Percentiles rank a stretch among this genome's conserved stretches.
Evolutionary conservation across 1,284 basidiomycete species (phyloP).

Genomic region (Ganoderma sinense): DNA sequence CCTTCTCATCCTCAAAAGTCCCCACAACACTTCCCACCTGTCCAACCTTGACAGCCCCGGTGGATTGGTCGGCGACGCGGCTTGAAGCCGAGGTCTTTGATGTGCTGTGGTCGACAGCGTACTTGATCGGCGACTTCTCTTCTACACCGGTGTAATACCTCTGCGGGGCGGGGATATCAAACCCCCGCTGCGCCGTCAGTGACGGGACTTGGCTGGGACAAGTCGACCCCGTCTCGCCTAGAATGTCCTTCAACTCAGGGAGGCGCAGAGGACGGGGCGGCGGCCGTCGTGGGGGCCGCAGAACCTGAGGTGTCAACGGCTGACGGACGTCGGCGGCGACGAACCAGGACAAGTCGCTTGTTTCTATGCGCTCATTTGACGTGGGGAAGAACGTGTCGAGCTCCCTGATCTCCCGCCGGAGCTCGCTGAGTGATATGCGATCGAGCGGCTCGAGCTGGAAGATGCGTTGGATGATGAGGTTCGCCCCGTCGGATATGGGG

Average conservation of each 20-base stretch:
- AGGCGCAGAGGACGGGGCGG: background rate
- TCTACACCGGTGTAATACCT: background rate
- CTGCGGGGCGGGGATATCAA: background rate
- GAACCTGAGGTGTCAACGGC: background rate
- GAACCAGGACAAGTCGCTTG: conserved; percentile 15
- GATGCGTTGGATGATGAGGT: conserved; percentile 65
- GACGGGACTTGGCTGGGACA: background rate
- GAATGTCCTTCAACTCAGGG: background rate
- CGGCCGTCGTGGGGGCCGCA: background rate
- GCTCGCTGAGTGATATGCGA: conserved; percentile 67
- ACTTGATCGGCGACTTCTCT: background rate
- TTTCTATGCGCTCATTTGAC: conserved; percentile 52
- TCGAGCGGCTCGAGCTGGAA: conserved; percentile 60
- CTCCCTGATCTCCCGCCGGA: conserved; percentile 64
- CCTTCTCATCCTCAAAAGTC: background rate
- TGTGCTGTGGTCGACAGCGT: background rate
- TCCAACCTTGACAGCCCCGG: background rate
- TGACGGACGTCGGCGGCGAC: conserved; percentile 14
- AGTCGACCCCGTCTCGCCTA: background rate
- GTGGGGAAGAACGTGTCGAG: conserved; percentile 77
- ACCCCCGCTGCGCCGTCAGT: too few relatives aligned
- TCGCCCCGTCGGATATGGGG: conserved; percentile 72
- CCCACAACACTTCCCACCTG: background rate
- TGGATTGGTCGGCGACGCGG: too few relatives aligned
- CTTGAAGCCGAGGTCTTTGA: background rate